Conservation (phyloP, 1,284 basidiomycete genomes). For the Moesziomyces antarcticus region DNA sequence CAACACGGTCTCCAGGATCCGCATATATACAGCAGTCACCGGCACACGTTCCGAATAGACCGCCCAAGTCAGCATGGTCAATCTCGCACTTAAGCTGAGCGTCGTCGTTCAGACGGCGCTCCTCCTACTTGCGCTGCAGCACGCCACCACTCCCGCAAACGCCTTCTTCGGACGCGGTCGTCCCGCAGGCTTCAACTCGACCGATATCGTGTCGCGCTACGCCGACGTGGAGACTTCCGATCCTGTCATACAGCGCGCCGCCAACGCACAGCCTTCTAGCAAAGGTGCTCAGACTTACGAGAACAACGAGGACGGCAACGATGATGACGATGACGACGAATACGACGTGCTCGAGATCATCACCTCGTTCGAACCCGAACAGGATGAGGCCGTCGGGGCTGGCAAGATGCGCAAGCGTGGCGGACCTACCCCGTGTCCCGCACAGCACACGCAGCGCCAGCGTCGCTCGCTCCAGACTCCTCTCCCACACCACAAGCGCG, state of each 20-base stretch:
- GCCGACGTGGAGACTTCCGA: slow-evolving; percentile 5
- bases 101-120: slow-evolving; percentile 34
- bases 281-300: background rate
- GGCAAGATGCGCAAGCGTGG: slow-evolving; percentile 23
- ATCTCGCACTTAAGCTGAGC: slow-evolving; percentile 22
- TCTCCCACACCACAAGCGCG: slow-evolving; percentile 22
- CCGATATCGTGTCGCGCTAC: slow-evolving; percentile 5
- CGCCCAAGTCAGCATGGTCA: slow-evolving; percentile 17
- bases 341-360: slow-evolving; percentile 46
- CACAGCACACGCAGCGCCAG: slow-evolving; percentile 21
- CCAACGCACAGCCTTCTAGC: background rate
- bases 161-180: slow-evolving; percentile 21
- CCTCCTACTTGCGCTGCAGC: slow-evolving; percentile 28
- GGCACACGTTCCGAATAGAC: background rate
- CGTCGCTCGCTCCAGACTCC: slow-evolving; percentile 18
- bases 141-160: slow-evolving; percentile 16
- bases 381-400: slow-evolving; percentile 1
- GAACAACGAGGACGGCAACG: slow-evolving; percentile 4
- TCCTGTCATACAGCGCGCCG: slow-evolving; percentile 22
- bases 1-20: background rate
- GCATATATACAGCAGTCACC: background rate
- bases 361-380: slow-evolving; percentile 40
- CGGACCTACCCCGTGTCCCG: slow-evolving; percentile 39
- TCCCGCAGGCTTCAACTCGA: background rate
- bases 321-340: slow-evolving; percentile 24